phyloP scores from a whole-genome alignment of 495 filamentous ascomycete genomes.

The Xylaria venustula region DNA sequence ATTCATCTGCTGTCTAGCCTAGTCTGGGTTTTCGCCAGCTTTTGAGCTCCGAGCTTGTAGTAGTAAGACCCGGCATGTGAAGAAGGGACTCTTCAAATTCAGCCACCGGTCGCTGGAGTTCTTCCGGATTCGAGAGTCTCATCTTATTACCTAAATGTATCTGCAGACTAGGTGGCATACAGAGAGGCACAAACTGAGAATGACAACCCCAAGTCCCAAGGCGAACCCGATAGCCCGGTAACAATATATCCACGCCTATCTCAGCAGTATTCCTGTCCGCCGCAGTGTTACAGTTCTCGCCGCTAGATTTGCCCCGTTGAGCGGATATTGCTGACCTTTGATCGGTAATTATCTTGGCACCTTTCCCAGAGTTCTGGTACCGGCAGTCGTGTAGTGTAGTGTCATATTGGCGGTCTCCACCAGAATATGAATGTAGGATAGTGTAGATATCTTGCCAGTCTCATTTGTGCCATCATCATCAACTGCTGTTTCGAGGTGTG shows the following conservation, averaged over 20 bases:
- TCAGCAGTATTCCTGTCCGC: neutral
- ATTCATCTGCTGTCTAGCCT: neutral
- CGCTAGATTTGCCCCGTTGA: neutral
- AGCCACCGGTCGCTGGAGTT: too few relatives aligned
- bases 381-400: neutral
- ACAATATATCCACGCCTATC: neutral
- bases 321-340: neutral
- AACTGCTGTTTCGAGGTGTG: neutral
- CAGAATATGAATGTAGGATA: neutral
- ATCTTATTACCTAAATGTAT: too few relatives aligned
- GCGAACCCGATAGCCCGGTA: neutral
- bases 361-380: constrained; percentile 9
- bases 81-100: neutral
- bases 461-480: neutral
- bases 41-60: neutral
- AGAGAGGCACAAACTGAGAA: too few relatives aligned
- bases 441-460: neutral
- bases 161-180: too few relatives aligned
- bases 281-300: neutral
- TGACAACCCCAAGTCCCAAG: too few relatives aligned
- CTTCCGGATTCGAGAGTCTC: too few relatives aligned
- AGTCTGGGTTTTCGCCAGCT: neutral
- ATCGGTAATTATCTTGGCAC: constrained; percentile 1
- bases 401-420: constrained; percentile 3
- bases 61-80: neutral